Conservation (phyloP, 169 alveolate genomes). For the Plasmodium cynomolgi region DNA sequence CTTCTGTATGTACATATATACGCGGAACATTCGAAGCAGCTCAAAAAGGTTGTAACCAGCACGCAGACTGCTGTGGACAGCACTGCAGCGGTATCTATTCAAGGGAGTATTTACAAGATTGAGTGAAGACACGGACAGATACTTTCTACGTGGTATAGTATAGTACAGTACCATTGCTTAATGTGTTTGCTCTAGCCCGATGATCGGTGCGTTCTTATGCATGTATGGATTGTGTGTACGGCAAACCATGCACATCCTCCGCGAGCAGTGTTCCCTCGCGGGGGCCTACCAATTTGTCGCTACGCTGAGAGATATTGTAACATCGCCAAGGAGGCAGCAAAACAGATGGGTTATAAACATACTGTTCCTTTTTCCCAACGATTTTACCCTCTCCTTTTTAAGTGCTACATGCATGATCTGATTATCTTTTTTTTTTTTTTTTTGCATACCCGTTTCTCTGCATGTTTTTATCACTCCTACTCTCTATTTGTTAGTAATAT, state of each 20-base stretch:
- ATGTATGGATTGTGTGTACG: not conserved
- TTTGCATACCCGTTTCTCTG: not conserved
- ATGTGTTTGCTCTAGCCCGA: not conserved
- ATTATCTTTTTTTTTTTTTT: constrained; percentile 5
- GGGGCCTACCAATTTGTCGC: constrained; percentile 11
- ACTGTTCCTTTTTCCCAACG: not conserved
- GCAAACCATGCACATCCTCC: not conserved
- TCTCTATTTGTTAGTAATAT: constrained; percentile 9
- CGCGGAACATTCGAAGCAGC: not conserved
- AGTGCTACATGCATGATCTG: not conserved
- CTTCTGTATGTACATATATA: not conserved
- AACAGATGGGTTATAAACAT: constrained; percentile 16
- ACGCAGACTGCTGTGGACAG: not conserved
- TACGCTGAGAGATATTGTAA: not conserved
- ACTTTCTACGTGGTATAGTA: not conserved
- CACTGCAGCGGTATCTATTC: not conserved
- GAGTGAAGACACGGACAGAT: not conserved
- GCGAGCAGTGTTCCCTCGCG: not conserved
- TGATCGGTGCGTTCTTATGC: not conserved
- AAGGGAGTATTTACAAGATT: not conserved
- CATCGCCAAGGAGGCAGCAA: constrained; percentile 2
- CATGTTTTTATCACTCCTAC: not conserved
- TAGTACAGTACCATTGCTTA: not conserved
- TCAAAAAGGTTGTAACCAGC: not conserved
- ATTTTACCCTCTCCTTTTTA: constrained; percentile 9